Conservation (phyloP, 2,329 filamentous ascomycete genomes). For the Mollisia scopiformis region DNA sequence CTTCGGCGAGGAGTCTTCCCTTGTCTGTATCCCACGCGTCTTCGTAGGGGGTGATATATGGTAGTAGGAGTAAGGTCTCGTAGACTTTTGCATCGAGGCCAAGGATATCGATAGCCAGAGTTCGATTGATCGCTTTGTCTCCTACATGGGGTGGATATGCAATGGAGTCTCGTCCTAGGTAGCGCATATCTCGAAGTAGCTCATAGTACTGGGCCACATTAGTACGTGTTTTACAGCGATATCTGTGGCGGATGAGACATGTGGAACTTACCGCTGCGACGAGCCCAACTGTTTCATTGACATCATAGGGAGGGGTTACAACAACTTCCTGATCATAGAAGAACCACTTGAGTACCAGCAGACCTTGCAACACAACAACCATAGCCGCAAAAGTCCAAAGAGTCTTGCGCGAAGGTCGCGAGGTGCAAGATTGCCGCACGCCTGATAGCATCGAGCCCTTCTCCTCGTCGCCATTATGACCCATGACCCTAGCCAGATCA, state of each 20-base stretch:
- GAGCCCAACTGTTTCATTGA: conserved; percentile 1
- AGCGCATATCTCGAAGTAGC: conserved; percentile 6
- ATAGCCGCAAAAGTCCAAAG: background rate
- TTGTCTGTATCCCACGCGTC: background rate
- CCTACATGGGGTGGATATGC: conserved; percentile 8
- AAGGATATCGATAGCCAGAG: conserved; percentile 1
- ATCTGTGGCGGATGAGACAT: background rate
- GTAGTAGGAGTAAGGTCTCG: conserved; percentile 10
- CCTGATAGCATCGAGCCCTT: background rate
- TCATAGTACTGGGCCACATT: conserved; percentile 7
- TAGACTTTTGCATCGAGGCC: conserved; percentile 4
- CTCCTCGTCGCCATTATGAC: background rate
- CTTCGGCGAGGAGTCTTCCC: background rate
- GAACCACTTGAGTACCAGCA: conserved; percentile 2
- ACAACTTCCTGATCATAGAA: background rate
- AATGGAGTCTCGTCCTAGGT: conserved; percentile 7
- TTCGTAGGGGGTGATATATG: conserved; percentile 11
- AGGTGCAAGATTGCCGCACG: background rate
- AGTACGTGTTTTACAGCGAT: too few species aligned
- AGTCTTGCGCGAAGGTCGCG: background rate
- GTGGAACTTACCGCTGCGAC: conserved; percentile 6
- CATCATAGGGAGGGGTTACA: conserved; percentile 1
- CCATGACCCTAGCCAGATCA: conserved; percentile 1
- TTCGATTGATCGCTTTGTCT: conserved; percentile 8
- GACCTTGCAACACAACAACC: background rate